These are phyloP conservation scores for Ilex aquifolium DNA, from an alignment of 257 asterid genomes.

Conservation along the genomic window DNA sequence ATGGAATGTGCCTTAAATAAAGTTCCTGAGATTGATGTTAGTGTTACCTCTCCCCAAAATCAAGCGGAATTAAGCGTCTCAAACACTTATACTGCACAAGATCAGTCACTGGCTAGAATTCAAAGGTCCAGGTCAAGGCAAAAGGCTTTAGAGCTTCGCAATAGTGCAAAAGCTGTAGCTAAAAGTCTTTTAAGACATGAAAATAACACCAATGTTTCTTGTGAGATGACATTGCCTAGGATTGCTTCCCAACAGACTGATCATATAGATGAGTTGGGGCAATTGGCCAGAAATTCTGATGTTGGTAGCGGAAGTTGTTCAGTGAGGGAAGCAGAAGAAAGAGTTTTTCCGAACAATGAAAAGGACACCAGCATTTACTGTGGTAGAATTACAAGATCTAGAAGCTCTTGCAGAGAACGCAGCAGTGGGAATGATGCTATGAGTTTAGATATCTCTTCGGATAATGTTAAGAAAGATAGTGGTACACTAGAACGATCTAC, in stretches of 20 bases:
- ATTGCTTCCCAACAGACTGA: constrained; percentile 24
- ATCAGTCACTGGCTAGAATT: constrained; percentile 51
- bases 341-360: constrained; percentile 20
- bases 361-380: constrained; percentile 14
- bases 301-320: constrained; percentile 23
- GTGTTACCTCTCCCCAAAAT: constrained; percentile 43
- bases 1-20: constrained; percentile 18
- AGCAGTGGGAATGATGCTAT: too few species aligned
- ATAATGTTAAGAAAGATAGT: too few species aligned
- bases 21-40: constrained; percentile 40
- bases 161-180: constrained; percentile 40
- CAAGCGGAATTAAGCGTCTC: constrained; percentile 36
- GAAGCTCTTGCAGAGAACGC: too few species aligned
- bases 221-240: constrained; percentile 13
- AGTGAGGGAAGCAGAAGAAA: constrained; percentile 24
- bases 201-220: constrained; percentile 5
- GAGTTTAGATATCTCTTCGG: too few species aligned
- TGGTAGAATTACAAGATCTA: not conserved
- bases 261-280: constrained; percentile 20
- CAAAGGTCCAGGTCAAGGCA: constrained; percentile 94
- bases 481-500: too few species aligned
- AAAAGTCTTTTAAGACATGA: constrained; percentile 32
- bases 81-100: constrained; percentile 34
- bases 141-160: constrained; percentile 77
- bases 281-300: constrained; percentile 27